These are phyloP conservation scores for Papiliotrema flavescens DNA, from an alignment of 1,284 basidiomycete species.

Conservation along the genomic window DNA sequence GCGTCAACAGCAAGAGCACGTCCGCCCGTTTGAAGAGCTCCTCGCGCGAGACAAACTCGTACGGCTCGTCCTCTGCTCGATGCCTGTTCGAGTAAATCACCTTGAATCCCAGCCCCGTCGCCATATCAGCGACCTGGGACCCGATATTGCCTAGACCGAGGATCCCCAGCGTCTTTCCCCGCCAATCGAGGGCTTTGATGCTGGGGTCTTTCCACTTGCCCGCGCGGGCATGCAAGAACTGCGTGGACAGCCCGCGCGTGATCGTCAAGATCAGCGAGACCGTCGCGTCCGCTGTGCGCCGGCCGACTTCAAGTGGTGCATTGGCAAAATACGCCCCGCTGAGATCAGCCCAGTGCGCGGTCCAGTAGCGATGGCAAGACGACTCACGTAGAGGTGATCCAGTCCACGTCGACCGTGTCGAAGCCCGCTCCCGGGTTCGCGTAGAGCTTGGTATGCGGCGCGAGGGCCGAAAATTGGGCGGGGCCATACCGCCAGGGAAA, in stretches of 20 bases:
- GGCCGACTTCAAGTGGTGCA: slow-evolving; percentile 16
- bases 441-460: slow-evolving; percentile 3
- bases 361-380: background rate
- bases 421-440: slow-evolving; percentile 4
- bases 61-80: background rate
- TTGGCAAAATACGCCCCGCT: slow-evolving; percentile 19
- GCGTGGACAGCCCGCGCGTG: slow-evolving; percentile 7
- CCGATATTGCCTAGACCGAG: slow-evolving; percentile 30
- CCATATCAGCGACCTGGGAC: slow-evolving; percentile 16
- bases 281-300: slow-evolving; percentile 24
- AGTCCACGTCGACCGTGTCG: slow-evolving; percentile 7
- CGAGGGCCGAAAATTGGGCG: background rate
- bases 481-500: slow-evolving; percentile 2
- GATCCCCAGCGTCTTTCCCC: slow-evolving; percentile 20
- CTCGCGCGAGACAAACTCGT: slow-evolving; percentile 8
- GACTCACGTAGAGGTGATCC: slow-evolving; percentile 4
- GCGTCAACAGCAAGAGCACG: slow-evolving; percentile 24
- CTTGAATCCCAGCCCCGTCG: slow-evolving; percentile 15
- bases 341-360: background rate
- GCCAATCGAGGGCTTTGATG: slow-evolving; percentile 18
- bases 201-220: background rate
- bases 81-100: slow-evolving; percentile 12
- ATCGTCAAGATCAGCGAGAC: slow-evolving; percentile 15
- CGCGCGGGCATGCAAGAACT: background rate
- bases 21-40: slow-evolving; percentile 21